Conservation (phyloP, 2,329 filamentous ascomycete species). For the Pyrenophora graminea region DNA sequence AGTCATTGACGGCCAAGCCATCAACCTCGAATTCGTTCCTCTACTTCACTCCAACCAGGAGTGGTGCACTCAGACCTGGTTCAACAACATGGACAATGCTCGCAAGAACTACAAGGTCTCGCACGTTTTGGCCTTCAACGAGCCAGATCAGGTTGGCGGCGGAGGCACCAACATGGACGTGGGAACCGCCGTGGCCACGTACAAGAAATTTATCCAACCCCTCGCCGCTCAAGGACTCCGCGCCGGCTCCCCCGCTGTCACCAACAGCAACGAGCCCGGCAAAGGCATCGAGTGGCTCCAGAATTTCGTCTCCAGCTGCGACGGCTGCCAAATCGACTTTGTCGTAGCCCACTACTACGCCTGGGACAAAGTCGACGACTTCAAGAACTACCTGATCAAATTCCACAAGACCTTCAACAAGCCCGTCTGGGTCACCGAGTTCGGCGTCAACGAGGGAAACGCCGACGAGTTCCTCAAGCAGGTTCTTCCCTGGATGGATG, state of each 20-base stretch:
- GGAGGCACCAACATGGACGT: conserved; percentile 38
- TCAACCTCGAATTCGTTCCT: conserved; percentile 64
- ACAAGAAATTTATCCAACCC: conserved; percentile 36
- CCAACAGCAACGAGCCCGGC: conserved; percentile 31
- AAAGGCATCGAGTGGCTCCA: conserved; percentile 41
- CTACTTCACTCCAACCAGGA: conserved; percentile 46
- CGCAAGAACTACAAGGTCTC: conserved; percentile 37
- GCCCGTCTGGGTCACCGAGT: conserved; percentile 47
- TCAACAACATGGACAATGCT: conserved; percentile 33
- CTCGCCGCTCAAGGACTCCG: conserved; percentile 30
- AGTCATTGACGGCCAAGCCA: conserved; percentile 48
- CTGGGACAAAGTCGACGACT: conserved; percentile 35
- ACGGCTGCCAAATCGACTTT: conserved; percentile 42
- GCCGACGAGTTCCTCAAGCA: conserved; percentile 35
- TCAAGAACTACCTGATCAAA: conserved; percentile 46
- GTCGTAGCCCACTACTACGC: conserved; percentile 46
- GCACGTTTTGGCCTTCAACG: conserved; percentile 45
- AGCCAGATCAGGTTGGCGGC: conserved; percentile 42
- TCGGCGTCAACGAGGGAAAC: conserved; percentile 34
- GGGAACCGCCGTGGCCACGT: conserved; percentile 22
- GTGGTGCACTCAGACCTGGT: conserved; percentile 36
- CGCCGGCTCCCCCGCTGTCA: conserved; percentile 45
- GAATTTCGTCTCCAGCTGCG: conserved; percentile 32
- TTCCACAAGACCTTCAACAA: conserved; percentile 34
- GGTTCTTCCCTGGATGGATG: conserved; percentile 44